phyloP scores from a whole-genome alignment of 257 asterid species.

The Rubia yunnanensis region DNA sequence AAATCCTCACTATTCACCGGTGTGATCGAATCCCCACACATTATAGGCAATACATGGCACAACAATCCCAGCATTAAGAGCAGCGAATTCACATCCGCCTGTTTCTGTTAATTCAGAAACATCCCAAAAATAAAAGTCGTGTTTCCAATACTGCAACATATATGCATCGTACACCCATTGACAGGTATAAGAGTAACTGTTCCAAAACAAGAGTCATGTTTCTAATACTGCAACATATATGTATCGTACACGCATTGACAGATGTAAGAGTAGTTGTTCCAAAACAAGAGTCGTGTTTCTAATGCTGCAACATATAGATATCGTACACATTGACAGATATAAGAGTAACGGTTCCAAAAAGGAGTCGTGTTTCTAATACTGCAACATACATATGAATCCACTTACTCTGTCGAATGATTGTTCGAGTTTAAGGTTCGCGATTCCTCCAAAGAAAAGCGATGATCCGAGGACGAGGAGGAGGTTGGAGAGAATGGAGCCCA shows the following conservation, averaged over 20 bases:
- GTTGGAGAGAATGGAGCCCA: slow-evolving; percentile 40
- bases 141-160: neutral
- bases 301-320: too few species aligned
- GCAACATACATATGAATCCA: too few species aligned
- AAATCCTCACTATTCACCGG: slow-evolving; percentile 10
- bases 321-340: too few species aligned
- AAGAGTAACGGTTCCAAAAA: too few species aligned
- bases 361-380: too few species aligned
- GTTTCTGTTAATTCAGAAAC: slow-evolving; percentile 22
- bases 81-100: slow-evolving; percentile 32
- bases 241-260: too few species aligned
- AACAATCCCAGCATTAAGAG: slow-evolving; percentile 34
- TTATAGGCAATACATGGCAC: slow-evolving; percentile 35
- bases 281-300: too few species aligned
- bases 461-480: slow-evolving; percentile 41
- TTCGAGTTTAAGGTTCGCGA: slow-evolving; percentile 29
- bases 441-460: slow-evolving; percentile 32
- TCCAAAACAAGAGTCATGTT: too few species aligned
- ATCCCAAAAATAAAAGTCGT: neutral
- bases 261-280: too few species aligned
- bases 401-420: slow-evolving; percentile 35
- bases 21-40: slow-evolving; percentile 18
- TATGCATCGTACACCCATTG: neutral
- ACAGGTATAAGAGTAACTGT: neutral
- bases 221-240: too few species aligned